Percentiles rank a stretch among this genome's conserved stretches.
phyloP scores from a whole-genome alignment of 1,284 basidiomycete species.

The Trichosporon sp. region DNA sequence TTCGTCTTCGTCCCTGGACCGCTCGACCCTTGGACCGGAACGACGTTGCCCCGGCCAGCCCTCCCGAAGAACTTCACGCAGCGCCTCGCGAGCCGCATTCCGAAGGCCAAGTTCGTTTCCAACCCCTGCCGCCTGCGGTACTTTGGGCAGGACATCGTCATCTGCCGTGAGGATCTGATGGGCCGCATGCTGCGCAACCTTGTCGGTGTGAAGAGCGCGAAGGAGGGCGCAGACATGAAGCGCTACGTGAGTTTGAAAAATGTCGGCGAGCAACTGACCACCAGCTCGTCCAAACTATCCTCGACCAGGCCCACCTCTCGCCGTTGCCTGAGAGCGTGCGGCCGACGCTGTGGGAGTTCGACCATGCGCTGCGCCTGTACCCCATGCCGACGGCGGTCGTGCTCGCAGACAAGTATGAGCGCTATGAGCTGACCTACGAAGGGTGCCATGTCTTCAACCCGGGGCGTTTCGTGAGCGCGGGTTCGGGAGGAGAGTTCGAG shows the following conservation, averaged over 20 bases:
- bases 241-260: conserved; percentile 68
- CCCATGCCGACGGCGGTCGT: conserved; percentile 91
- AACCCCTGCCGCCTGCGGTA: conserved; percentile 96
- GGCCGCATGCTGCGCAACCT: conserved; percentile 89
- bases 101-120: conserved; percentile 77
- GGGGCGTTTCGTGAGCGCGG: conserved; percentile 75
- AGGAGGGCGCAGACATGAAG: conserved; percentile 72
- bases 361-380: conserved; percentile 89
- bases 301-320: conserved; percentile 88
- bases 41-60: conserved; percentile 75
- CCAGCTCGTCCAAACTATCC: conserved; percentile 87
- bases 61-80: conserved; percentile 73
- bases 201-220: conserved; percentile 77
- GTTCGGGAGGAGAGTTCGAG: conserved; percentile 63
- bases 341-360: conserved; percentile 86
- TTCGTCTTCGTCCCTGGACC: conserved; percentile 96
- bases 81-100: conserved; percentile 70
- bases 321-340: conserved; percentile 82
- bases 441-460: conserved; percentile 99
- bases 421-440: conserved; percentile 95
- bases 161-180: conserved; percentile 93
- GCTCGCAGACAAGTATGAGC: conserved; percentile 95
- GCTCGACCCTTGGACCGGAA: conserved; percentile 76
- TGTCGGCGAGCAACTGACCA: conserved; percentile 7
- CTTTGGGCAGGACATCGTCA: conserved; percentile 92